Percentiles rank a stretch among this genome's conserved stretches.
phyloP scores from a whole-genome alignment of 805 yeast species.

The Candida broadrunensis region DNA sequence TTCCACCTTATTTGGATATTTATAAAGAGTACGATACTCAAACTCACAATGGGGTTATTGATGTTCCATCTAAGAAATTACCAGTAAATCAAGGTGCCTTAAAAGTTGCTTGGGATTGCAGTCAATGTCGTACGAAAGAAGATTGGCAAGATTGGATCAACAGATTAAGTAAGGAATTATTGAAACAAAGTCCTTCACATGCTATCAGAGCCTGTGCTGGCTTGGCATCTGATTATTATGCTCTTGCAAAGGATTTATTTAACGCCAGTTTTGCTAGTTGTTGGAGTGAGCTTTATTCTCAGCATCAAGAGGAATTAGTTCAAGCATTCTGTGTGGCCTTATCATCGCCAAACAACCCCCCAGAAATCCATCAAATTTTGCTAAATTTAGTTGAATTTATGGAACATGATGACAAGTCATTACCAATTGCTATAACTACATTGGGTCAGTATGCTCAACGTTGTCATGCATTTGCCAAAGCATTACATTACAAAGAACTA shows the following conservation, averaged over 20 bases:
- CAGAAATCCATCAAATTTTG: conserved; percentile 89
- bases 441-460: conserved; percentile 90
- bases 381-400: conserved; percentile 90
- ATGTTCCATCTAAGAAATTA: conserved; percentile 67
- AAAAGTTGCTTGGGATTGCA: conserved; percentile 88
- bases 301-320: conserved; percentile 85
- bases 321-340: conserved; percentile 83
- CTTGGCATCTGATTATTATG: conserved; percentile 81
- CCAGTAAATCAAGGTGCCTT: conserved; percentile 65
- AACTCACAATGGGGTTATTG: conserved; percentile 50
- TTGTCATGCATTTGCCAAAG: conserved; percentile 97
- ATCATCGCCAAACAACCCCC: conserved; percentile 88
- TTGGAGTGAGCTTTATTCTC: conserved; percentile 89
- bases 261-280: conserved; percentile 94
- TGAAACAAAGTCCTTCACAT: conserved; percentile 92
- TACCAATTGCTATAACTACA: conserved; percentile 87
- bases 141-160: conserved; percentile 99
- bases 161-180: conserved; percentile 74
- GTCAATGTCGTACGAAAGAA: conserved; percentile 83
- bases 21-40: conserved; percentile 55
- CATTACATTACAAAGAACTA: conserved; percentile 90
- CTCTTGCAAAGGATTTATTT: conserved; percentile 85
- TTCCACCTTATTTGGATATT: conserved; percentile 72
- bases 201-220: conserved; percentile 91
- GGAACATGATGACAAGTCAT: conserved; percentile 95